phyloP scores from a whole-genome alignment of 1,284 basidiomycete genomes.

The Trichosporon sp. region DNA sequence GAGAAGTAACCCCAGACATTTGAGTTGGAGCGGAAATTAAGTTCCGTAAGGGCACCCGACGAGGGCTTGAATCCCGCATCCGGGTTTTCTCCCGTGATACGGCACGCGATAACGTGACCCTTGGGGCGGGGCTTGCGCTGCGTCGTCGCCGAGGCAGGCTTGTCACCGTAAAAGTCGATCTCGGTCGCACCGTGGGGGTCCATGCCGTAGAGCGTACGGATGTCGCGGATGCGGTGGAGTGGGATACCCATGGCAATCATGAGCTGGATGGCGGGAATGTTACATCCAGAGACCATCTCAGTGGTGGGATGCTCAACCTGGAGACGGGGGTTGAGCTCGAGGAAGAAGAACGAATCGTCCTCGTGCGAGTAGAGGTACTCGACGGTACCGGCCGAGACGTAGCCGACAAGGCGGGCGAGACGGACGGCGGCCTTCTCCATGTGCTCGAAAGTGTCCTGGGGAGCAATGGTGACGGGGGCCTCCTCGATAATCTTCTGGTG shows the following conservation, averaged over 20 bases:
- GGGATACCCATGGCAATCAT: conserved; percentile 99
- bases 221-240: conserved; percentile 91
- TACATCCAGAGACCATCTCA: conserved; percentile 99
- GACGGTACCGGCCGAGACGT: conserved; percentile 98
- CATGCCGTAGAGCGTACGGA: conserved; percentile 93
- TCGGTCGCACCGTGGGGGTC: conserved; percentile 81
- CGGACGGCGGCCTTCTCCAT: conserved; percentile 99
- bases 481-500: conserved; percentile 99
- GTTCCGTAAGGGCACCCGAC: conserved; percentile 92
- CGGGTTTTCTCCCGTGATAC: conserved; percentile 99
- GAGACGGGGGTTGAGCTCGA: conserved; percentile 98
- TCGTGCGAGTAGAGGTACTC: conserved; percentile 97
- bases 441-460: conserved; percentile 83
- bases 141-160: conserved; percentile 79
- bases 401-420: conserved; percentile 96
- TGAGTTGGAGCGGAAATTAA: conserved; percentile 98
- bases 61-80: conserved; percentile 99
- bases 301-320: conserved; percentile 99
- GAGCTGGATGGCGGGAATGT: conserved; percentile 95
- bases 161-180: conserved; percentile 95
- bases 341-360: conserved; percentile 93
- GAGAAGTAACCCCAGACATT: conserved; percentile 99
- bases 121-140: conserved; percentile 96
- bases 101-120: conserved; percentile 98
- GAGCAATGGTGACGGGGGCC: conserved; percentile 96